A percentile compares a stretch with the other conserved stretches of the same genome.
These are phyloP conservation scores for Trifolium pratense DNA, from an alignment of 306 rosid genomes.

Conservation along the genomic window DNA sequence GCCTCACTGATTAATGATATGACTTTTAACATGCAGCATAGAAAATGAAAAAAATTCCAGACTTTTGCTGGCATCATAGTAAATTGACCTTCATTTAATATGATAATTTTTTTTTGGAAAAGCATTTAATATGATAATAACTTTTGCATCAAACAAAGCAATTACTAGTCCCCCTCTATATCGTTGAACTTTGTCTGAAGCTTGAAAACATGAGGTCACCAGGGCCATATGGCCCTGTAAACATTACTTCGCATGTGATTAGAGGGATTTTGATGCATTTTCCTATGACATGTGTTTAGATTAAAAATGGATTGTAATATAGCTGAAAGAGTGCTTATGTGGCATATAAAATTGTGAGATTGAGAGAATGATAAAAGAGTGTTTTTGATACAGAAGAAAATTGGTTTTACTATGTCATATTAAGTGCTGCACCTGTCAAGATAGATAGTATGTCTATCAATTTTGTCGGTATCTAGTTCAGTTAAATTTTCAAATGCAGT, in stretches of 20 bases:
- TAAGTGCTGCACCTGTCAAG: no score
- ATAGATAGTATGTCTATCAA: no score
- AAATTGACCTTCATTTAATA: conserved; percentile 18
- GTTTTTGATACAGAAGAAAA: background rate
- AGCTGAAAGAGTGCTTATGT: conserved; percentile 12
- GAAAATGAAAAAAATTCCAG: conserved; percentile 4
- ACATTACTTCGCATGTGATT: conserved; percentile 8
- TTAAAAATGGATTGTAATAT: conserved; percentile 5
- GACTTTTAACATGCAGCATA: conserved; percentile 14
- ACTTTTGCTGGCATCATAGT: conserved; percentile 1
- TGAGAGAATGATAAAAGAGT: conserved; percentile 18
- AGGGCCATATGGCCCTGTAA: background rate
- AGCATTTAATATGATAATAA: conserved; percentile 19
- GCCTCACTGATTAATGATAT: conserved; percentile 29
- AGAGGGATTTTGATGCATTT: conserved; percentile 9
- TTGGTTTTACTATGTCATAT: background rate
- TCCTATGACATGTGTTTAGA: conserved; percentile 13
- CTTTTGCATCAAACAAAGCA: background rate
- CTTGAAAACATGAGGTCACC: conserved; percentile 7
- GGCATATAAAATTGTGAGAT: conserved; percentile 3
- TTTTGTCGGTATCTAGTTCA: no score
- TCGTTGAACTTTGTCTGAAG: conserved; percentile 9
- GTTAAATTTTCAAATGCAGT: no score
- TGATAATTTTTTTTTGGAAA: no score
- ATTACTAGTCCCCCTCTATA: conserved; percentile 7